phyloP scores from a whole-genome alignment of 441 rosid species.

The Populus hybrid region DNA sequence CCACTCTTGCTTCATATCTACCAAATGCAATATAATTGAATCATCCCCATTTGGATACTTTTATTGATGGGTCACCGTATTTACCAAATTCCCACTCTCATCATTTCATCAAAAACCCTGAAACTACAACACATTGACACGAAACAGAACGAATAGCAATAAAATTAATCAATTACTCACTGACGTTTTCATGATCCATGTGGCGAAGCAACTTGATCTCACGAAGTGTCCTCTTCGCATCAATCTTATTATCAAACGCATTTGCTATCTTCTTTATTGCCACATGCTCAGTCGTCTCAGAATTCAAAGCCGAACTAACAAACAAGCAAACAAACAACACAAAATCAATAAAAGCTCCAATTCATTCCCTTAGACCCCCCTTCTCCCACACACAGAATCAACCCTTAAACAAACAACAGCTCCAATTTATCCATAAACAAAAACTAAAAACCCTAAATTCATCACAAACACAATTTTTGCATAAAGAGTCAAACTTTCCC shows the following conservation, averaged over 20 bases:
- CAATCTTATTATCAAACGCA: too few species aligned
- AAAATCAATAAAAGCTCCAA: neutral
- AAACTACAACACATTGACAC: neutral
- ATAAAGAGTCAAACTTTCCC: neutral
- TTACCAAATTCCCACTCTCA: neutral
- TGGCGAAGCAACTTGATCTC: slow-evolving; percentile 94
- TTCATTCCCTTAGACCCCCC: neutral
- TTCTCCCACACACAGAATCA: too few species aligned
- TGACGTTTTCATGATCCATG: slow-evolving; percentile 87
- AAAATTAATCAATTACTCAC: slow-evolving; percentile 40
- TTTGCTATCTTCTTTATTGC: slow-evolving; percentile 86
- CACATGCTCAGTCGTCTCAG: slow-evolving; percentile 70
- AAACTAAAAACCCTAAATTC: neutral
- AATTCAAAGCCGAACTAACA: slow-evolving; percentile 60
- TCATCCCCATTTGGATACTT: neutral
- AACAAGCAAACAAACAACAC: neutral
- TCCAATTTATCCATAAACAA: neutral
- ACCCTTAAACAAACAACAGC: neutral
- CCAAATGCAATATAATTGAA: neutral
- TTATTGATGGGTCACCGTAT: neutral
- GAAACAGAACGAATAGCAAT: neutral
- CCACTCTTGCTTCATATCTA: neutral
- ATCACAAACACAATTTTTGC: neutral
- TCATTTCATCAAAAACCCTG: neutral
- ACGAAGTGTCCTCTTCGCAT: slow-evolving; percentile 86